Conservation (phyloP, 148 eudicot genomes). For the Simmondsia chinensis region DNA sequence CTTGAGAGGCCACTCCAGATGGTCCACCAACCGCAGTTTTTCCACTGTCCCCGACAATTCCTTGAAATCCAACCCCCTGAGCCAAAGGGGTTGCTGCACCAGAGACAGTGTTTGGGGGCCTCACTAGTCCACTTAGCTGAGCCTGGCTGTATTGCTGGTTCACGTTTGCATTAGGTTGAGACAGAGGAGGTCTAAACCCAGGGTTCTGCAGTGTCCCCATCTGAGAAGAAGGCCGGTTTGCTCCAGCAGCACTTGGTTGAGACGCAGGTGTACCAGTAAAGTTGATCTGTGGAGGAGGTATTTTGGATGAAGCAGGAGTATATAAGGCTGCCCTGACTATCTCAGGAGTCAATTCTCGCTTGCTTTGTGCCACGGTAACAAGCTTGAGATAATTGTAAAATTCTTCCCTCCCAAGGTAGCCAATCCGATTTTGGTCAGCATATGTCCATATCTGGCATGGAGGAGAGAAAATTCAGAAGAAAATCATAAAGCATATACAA, state of each 20-base stretch:
- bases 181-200: slow-evolving; percentile 30
- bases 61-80: slow-evolving; percentile 40
- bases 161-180: slow-evolving; percentile 22
- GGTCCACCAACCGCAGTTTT: slow-evolving; percentile 31
- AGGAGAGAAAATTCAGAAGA: not conserved
- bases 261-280: slow-evolving; percentile 32
- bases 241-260: slow-evolving; percentile 33
- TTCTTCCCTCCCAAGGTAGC: slow-evolving; percentile 82
- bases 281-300: slow-evolving; percentile 87
- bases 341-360: slow-evolving; percentile 75
- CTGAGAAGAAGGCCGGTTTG: slow-evolving; percentile 30
- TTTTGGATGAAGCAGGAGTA: slow-evolving; percentile 86
- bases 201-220: slow-evolving; percentile 28
- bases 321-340: slow-evolving; percentile 77
- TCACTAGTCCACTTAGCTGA: slow-evolving; percentile 40
- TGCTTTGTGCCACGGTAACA: slow-evolving; percentile 93
- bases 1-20: slow-evolving; percentile 28
- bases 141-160: slow-evolving; percentile 35
- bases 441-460: slow-evolving; percentile 70
- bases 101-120: slow-evolving; percentile 48
- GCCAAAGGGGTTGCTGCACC: slow-evolving; percentile 29
- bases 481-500: too few species aligned
- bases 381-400: slow-evolving; percentile 94
- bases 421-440: slow-evolving; percentile 73
- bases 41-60: slow-evolving; percentile 35